These are phyloP conservation scores for Brachypodium distachyon DNA, from an alignment of 202 grass and related monocot species.

Conservation along the genomic window DNA sequence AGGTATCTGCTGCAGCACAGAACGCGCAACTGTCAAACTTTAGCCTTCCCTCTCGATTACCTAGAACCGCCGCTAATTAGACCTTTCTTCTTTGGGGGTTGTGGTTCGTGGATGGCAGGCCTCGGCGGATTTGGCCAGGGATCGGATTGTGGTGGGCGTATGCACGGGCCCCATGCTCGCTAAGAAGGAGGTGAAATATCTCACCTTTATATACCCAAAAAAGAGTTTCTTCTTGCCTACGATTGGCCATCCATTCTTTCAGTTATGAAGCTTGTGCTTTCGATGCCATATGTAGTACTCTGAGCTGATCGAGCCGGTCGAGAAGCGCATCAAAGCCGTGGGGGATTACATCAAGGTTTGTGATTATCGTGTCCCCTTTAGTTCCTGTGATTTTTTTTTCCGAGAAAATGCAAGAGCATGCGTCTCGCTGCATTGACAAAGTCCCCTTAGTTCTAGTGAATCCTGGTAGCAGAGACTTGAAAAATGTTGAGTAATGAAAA, in stretches of 20 bases:
- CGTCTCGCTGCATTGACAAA: no score
- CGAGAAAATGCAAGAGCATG: no score
- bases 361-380: not conserved
- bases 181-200: conserved; percentile 77
- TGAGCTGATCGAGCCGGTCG: conserved; percentile 67
- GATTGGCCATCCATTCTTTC: not conserved
- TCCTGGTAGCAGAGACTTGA: not conserved
- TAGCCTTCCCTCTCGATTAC: not conserved
- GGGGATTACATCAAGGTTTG: conserved; percentile 86
- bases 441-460: not conserved
- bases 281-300: conserved; percentile 37
- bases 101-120: conserved; percentile 40
- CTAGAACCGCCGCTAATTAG: not conserved
- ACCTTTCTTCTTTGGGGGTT: not conserved
- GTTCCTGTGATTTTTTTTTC: conserved; percentile 1
- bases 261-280: not conserved
- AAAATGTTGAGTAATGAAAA: not conserved
- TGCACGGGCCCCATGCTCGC: conserved; percentile 87
- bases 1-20: conserved; percentile 22
- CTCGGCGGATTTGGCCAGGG: conserved; percentile 47
- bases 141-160: conserved; percentile 75
- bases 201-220: not conserved
- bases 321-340: conserved; percentile 70
- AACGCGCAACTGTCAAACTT: not conserved
- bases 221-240: not conserved